These are phyloP conservation scores for Schrenkiella parvula DNA, from an alignment of 345 rosid genomes.

Conservation along the genomic window DNA sequence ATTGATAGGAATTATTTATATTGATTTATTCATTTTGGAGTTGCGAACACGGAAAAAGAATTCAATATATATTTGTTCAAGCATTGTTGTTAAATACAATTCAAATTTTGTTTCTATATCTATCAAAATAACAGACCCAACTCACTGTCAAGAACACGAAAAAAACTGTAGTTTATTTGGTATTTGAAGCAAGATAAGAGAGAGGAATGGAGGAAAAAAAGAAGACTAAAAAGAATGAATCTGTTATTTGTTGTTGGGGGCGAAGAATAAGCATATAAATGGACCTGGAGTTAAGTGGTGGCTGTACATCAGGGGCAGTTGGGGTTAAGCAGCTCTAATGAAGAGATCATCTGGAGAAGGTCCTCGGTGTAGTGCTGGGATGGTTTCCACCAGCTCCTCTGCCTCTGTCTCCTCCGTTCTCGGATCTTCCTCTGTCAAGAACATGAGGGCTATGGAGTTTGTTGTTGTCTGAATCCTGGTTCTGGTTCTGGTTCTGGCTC, in stretches of 20 bases:
- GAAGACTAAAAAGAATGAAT: constrained; percentile 27
- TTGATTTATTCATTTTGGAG: constrained; percentile 4
- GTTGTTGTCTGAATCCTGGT: background rate
- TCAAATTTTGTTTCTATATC: constrained; percentile 3
- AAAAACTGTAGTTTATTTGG: background rate
- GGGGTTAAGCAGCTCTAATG: constrained; percentile 5
- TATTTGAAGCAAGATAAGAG: constrained; percentile 4
- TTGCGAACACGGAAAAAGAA: background rate
- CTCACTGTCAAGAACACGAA: background rate
- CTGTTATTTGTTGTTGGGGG: constrained; percentile 11
- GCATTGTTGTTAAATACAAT: constrained; percentile 4
- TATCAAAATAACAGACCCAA: constrained; percentile 23
- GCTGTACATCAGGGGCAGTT: constrained; percentile 26
- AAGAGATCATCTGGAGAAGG: constrained; percentile 37
- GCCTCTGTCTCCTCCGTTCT: constrained; percentile 38
- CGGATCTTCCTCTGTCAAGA: constrained; percentile 42
- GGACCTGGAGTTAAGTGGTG: constrained; percentile 19
- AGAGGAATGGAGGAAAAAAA: background rate
- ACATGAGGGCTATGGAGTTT: constrained; percentile 21
- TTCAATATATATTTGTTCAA: constrained; percentile 7
- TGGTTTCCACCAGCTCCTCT: constrained; percentile 34
- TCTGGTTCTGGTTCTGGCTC: background rate
- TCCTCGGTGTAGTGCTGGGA: constrained; percentile 29
- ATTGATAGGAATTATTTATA: background rate
- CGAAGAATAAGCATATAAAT: constrained; percentile 3